Base-by-base conservation (phyloP, 177 flowering plant genomes). In the Vitis hybrid region DNA sequence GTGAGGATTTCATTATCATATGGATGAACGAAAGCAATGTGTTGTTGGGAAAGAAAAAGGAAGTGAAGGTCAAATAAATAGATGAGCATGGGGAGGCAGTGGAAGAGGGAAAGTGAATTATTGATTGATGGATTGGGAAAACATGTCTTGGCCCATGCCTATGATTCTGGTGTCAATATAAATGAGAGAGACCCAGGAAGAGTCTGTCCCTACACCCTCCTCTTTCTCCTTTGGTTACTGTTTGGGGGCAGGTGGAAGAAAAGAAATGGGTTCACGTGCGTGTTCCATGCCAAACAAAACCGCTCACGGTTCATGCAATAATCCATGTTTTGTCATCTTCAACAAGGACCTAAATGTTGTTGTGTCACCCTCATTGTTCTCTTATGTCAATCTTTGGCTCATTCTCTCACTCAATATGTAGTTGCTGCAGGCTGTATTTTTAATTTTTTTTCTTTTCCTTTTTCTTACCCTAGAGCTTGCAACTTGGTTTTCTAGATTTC, bases 121-220 rank as follows among this genome's bases (percentile, higher is more conserved):
- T 81, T 80, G 77, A 66, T 50, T 18, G 62, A 76, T 68, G 65
- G 72, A 70, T 15, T 65, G 68, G 68, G 76, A 78, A 73, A 67
- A 77, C 80, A 79, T 79, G 84, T 66, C 74, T 46, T 9, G 20
- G 71, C 79, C 80, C 82, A 81, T 81, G 74, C 82, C 46, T 66
- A 57, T 73, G 71, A 58, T 73, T 65, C 57, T 71, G 66, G 35
- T 69, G 58, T 14, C 30, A 13, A 61, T 63, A 51, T 13, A 59
- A 69, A 60, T 51, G 52, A 54, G 52, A 53, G 66, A 70, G 61
- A 64, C 67, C 67, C 63, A 51, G 64, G 54, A 75, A 58, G 59
- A 56, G 71, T 64, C 67, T 65, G 46, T 68, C 65, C 51, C 59
- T 48, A 60, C 27, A 7, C 52, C 9, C 3, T 14, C 20, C 61